These are phyloP conservation scores for Hortiboletus flavorubellus DNA, from an alignment of 768 basidiomycete genomes.

Conservation along the genomic window DNA sequence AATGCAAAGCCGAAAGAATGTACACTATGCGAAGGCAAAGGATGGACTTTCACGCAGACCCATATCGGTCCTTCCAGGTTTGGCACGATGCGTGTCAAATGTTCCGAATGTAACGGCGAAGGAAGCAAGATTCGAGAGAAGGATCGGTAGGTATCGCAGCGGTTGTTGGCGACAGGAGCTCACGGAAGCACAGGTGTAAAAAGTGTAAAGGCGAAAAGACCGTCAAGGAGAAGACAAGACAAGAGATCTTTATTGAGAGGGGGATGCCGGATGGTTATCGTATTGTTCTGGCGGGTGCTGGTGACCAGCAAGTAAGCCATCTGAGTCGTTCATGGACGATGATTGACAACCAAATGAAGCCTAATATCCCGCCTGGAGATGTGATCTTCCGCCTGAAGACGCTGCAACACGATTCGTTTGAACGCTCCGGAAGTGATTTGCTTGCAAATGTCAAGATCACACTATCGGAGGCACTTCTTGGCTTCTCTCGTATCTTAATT, in stretches of 20 bases:
- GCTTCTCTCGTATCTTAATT: slow-evolving; percentile 89
- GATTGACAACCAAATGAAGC: slow-evolving; percentile 46
- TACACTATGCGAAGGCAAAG: slow-evolving; percentile 78
- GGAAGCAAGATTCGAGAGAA: slow-evolving; percentile 79
- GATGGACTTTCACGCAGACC: slow-evolving; percentile 61
- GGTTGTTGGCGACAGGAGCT: not conserved
- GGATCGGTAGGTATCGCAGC: slow-evolving; percentile 54
- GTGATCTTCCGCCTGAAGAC: slow-evolving; percentile 80
- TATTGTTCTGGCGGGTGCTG: slow-evolving; percentile 88
- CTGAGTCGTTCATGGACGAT: not conserved
- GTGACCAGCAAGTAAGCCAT: slow-evolving; percentile 74
- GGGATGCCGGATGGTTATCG: slow-evolving; percentile 83
- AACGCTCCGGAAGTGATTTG: slow-evolving; percentile 79
- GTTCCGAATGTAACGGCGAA: slow-evolving; percentile 65
- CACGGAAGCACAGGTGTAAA: slow-evolving; percentile 65
- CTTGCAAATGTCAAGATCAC: slow-evolving; percentile 80
- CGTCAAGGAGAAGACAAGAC: slow-evolving; percentile 82
- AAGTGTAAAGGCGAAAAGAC: slow-evolving; percentile 90
- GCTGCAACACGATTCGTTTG: slow-evolving; percentile 72
- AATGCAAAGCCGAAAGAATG: slow-evolving; percentile 85
- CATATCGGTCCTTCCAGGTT: slow-evolving; percentile 48
- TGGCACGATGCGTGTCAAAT: slow-evolving; percentile 52
- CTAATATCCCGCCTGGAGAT: slow-evolving; percentile 83
- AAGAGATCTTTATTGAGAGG: slow-evolving; percentile 82
- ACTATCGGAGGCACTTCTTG: slow-evolving; percentile 89